phyloP scores from a whole-genome alignment of 1,139 yeast species.

The Suhomyces kunorum region DNA sequence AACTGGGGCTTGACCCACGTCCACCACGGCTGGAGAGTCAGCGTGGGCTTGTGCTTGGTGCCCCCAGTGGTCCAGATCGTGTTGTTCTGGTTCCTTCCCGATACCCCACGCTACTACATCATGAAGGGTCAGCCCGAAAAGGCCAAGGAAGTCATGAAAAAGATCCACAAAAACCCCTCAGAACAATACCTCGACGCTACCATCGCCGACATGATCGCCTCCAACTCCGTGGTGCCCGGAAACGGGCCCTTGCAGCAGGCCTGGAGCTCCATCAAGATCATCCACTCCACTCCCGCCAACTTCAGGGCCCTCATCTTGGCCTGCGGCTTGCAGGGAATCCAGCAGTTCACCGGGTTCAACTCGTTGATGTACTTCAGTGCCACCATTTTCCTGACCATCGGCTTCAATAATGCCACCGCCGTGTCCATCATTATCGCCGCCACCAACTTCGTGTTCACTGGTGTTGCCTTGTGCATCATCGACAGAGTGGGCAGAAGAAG shows the following conservation, averaged over 20 bases:
- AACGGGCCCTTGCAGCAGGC: constrained; percentile 52
- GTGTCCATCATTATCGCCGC: constrained; percentile 94
- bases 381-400: constrained; percentile 85
- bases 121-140: constrained; percentile 62
- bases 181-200: constrained; percentile 58
- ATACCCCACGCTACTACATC: constrained; percentile 88
- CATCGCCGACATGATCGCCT: constrained; percentile 56
- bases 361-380: constrained; percentile 92
- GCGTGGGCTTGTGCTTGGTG: constrained; percentile 85
- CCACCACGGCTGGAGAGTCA: constrained; percentile 86
- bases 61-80: constrained; percentile 81
- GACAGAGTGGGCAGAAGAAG: constrained; percentile 85
- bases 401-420: constrained; percentile 83
- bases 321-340: constrained; percentile 92
- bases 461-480: constrained; percentile 77
- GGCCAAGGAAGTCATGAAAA: constrained; percentile 66
- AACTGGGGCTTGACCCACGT: constrained; percentile 84
- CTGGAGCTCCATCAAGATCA: constrained; percentile 63
- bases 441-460: constrained; percentile 84
- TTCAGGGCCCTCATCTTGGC: constrained; percentile 85
- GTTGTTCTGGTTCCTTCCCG: constrained; percentile 84
- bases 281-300: constrained; percentile 77
- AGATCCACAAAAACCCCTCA: constrained; percentile 58
- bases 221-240: constrained; percentile 69
- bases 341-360: constrained; percentile 94